These are phyloP conservation scores for Vigna hirtella DNA, from an alignment of 306 rosid genomes.

Conservation along the genomic window DNA sequence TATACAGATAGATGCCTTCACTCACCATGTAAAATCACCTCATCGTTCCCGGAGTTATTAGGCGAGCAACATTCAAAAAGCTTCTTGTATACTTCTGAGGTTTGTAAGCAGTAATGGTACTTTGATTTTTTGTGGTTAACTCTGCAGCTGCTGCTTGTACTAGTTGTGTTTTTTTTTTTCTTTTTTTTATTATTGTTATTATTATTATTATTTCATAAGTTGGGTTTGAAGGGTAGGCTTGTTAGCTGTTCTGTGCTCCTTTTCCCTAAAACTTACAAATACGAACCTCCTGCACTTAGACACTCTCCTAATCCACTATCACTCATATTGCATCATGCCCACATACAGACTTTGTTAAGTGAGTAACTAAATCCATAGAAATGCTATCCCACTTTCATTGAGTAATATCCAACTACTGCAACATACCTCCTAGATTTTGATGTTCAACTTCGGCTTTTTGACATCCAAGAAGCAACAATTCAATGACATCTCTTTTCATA, in stretches of 20 bases:
- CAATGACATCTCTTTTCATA: too few species aligned
- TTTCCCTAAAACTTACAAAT: neutral
- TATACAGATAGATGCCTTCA: slow-evolving; percentile 53
- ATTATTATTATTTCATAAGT: slow-evolving; percentile 1
- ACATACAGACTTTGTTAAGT: too few species aligned
- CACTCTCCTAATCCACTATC: too few species aligned
- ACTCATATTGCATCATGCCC: too few species aligned
- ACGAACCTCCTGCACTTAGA: too few species aligned
- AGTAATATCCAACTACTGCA: too few species aligned
- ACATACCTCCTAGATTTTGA: too few species aligned
- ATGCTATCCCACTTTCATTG: too few species aligned
- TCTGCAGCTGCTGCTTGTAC: neutral
- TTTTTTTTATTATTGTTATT: too few species aligned
- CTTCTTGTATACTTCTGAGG: slow-evolving; percentile 60
- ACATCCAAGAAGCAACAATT: too few species aligned
- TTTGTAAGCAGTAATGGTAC: slow-evolving; percentile 27
- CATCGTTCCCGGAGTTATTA: slow-evolving; percentile 48
- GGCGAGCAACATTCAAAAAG: slow-evolving; percentile 45
- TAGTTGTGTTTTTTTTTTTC: neutral
- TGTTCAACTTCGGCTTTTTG: too few species aligned
- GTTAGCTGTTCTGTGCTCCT: neutral
- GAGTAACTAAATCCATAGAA: too few species aligned
- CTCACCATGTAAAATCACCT: slow-evolving; percentile 51
- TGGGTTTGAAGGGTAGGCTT: neutral
- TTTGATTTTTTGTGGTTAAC: neutral